Base-by-base conservation (phyloP, 495 filamentous ascomycete species). In the Lasiosphaeria miniovina region DNA sequence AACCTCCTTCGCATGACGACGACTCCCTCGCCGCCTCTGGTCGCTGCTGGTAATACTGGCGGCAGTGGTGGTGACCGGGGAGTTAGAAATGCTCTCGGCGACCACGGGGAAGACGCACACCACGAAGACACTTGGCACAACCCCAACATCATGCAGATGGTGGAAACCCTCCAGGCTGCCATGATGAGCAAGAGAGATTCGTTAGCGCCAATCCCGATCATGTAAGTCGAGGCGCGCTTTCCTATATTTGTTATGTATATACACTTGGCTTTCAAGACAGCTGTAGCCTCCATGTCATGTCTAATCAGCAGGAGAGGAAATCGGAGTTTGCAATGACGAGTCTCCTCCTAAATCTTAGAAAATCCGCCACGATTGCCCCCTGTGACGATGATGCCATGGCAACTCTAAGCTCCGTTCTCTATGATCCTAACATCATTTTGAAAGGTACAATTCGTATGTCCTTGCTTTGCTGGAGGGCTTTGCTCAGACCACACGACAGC, bases 141-240 rank as follows among this genome's bases (percentile, higher is more conserved):
- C 10, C 75, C 74, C 12, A 75, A 62, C 6, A 49, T 77, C 17
- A 63, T 74, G 45, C 72, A 75, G 69, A 75, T 79, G 74, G 74
- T 72, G 14, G 77, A 79, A 66, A 57, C 67, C 0, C 50, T 80
- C 35, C 65, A 73, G 53, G 71, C 70, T 4, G 61, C 45, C 6
- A 68, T 79, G 59, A 75, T 79, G 71, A 63, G 54, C 34, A 66
- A 57, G 32, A 53, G 58, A 0, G 60, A 64, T 36, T 41, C 64
- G 0, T 41, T 72, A n/a, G 54, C 66, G n/a, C 64, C 65, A 2
- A 60, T 80, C 14, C 74, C 72, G 12, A 38, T 69, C 9, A 56
- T 66, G 60, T 69, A 24, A 51, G 67, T 61, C 4, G 7, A 43
- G 14, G 17, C 17, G 34, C n/a, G 53, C 48, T n/a, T 15, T 46